Evolutionary conservation across 305 asterid genomes (phyloP).

Genomic region (Fraxinus platypoda): DNA sequence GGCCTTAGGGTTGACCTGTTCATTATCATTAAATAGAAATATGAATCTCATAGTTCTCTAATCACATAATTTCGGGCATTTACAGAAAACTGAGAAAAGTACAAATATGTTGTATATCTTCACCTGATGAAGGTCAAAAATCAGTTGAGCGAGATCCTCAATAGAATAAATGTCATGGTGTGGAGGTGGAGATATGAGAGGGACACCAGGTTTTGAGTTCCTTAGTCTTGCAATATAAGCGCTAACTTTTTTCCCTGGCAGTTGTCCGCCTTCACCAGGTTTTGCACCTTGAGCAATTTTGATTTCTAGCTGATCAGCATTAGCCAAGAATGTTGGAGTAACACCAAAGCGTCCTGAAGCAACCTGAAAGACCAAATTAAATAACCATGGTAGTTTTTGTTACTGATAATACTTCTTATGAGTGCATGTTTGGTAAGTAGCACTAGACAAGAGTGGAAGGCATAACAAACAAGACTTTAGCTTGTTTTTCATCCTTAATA

Average conservation of each 20-base stretch:
- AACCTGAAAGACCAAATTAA: constrained; percentile 52
- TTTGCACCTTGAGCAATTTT: constrained; percentile 99
- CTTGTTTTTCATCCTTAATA: neutral
- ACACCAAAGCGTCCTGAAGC: constrained; percentile 99
- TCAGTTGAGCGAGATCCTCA: constrained; percentile 99
- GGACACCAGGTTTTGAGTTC: constrained; percentile 98
- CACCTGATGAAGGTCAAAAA: constrained; percentile 99
- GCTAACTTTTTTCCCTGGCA: constrained; percentile 99
- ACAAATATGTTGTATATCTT: neutral
- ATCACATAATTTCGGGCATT: constrained; percentile 3
- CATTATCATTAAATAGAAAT: constrained; percentile 19
- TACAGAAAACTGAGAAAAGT: constrained; percentile 1
- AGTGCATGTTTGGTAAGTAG: constrained; percentile 11
- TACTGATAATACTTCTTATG: neutral
- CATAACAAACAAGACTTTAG: neutral
- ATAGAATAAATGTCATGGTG: constrained; percentile 98
- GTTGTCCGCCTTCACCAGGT: constrained; percentile 99
- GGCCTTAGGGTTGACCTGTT: constrained; percentile 94
- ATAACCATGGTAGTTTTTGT: neutral
- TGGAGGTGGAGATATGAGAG: constrained; percentile 99
- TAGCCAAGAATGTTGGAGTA: constrained; percentile 96
- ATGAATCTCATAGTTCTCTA: constrained; percentile 14
- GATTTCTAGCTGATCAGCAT: constrained; percentile 94
- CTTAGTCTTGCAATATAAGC: constrained; percentile 96
- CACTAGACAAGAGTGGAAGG: neutral